Base-by-base conservation (phyloP, 371 early-diverging fungal genomes). In the Rhizopus microsporus region DNA sequence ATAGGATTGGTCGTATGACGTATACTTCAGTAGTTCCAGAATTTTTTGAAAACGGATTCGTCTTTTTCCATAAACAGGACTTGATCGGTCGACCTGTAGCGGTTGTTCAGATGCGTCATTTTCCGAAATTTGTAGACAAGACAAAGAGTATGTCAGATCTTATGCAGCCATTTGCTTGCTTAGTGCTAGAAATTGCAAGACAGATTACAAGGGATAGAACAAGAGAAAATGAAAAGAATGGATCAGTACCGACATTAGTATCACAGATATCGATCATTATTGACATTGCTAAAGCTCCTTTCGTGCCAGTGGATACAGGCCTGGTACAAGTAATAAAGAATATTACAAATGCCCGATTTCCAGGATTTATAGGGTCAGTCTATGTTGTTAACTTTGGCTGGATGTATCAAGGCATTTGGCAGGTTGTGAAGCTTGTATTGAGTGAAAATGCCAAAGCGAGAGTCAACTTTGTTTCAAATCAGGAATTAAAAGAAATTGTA, bases 361-460 rank as follows among this genome's bases (percentile, higher is more conserved):
- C 78, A 1, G 74, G 72, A 3, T 74, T 68, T 52, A 56, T 80
- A 34, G 80, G 80, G 1, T 72, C 77, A 8, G 71, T 80, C 7
- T 73, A 73, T 59, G 59, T 80, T 5, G 67, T 80, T 65, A 80
- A 80, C 33, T 80, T 80, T 54, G 80, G 80, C 0, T 80, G 80
- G 80, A 80, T 77, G 75, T 80, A 75, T 53, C 80, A 80, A 57
- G 77, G 80, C 1, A 50, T 80, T 31, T 80, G 80, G 80, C 80
- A 80, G 43, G 77, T 77, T 51, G 65, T 71, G 4, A 77, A 77
- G 34, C 42, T 75, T 35, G 49, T 80, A 9, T 45, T 80, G 32
- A 73, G 58, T 17, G 80, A 80, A 12, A 66, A 73, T 43, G 80
- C 80, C 37, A 71, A 72, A 32, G 69, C 70, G n/a, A 57, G 71